Percentiles rank a stretch among this genome's conserved stretches.
phyloP scores from a whole-genome alignment of 192 early-diverging fungal species.

The Thamnidium elegans region DNA sequence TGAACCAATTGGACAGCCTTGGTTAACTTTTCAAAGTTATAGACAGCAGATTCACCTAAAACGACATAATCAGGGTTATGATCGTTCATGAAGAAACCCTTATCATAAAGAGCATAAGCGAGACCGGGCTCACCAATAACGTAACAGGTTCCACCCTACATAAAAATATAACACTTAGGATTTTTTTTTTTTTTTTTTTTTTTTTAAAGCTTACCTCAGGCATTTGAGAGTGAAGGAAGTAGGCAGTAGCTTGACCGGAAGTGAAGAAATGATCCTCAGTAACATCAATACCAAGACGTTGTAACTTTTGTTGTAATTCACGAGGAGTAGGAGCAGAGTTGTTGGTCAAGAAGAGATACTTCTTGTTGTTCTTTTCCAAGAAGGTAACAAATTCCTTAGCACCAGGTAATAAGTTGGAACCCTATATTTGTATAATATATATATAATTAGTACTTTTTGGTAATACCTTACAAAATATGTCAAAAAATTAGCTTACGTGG shows the following conservation, averaged over 20 bases:
- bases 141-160: conserved; percentile 42
- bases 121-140: conserved; percentile 62
- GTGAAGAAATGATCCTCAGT: conserved; percentile 56
- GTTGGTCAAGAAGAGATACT: conserved; percentile 63
- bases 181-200: background rate
- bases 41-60: conserved; percentile 52
- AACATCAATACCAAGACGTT: conserved; percentile 51
- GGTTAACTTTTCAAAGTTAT: conserved; percentile 53
- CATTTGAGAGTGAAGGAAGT: conserved; percentile 53
- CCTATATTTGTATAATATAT: conserved; percentile 25
- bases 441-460: background rate
- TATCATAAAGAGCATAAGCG: conserved; percentile 55
- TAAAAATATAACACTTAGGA: background rate
- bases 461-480: conserved; percentile 10
- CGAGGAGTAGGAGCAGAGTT: conserved; percentile 60
- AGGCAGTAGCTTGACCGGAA: conserved; percentile 54
- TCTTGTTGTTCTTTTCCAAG: conserved; percentile 48
- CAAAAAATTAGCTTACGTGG: conserved; percentile 35
- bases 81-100: conserved; percentile 60
- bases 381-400: conserved; percentile 58
- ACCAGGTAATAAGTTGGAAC: conserved; percentile 48
- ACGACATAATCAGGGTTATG: conserved; percentile 60
- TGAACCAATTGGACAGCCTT: conserved; percentile 55
- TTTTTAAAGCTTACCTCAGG: conserved; percentile 32
- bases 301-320: conserved; percentile 55